phyloP scores from a whole-genome alignment of 2,329 filamentous ascomycete genomes.

The Biscogniauxia mediterranea region DNA sequence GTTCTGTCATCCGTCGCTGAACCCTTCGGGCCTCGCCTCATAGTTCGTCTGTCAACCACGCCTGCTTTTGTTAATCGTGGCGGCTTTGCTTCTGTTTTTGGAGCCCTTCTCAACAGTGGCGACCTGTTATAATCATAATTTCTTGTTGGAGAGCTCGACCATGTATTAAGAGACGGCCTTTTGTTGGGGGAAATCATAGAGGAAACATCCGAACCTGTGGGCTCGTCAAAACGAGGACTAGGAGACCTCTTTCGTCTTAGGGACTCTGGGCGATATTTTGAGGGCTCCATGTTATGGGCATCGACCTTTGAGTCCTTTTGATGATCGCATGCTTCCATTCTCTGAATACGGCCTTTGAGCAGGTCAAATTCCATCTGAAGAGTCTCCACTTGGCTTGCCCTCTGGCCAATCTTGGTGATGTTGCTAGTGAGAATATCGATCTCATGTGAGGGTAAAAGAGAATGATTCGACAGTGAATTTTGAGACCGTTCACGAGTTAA shows the following conservation, averaged over 20 bases:
- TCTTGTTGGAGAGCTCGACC: conserved; percentile 2
- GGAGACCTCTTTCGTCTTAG: conserved; percentile 9
- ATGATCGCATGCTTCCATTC: conserved; percentile 30
- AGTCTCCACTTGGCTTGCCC: conserved; percentile 39
- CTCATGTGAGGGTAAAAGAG: conserved; percentile 31
- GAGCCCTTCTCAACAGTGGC: neutral
- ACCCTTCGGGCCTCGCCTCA: conserved; percentile 3
- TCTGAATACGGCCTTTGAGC: conserved; percentile 37
- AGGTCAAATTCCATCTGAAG: conserved; percentile 44
- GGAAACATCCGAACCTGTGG: neutral
- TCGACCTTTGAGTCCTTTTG: conserved; percentile 5
- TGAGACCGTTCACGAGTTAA: conserved; percentile 27
- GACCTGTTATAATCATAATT: conserved; percentile 1
- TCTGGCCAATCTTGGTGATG: conserved; percentile 38
- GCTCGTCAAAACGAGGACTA: neutral
- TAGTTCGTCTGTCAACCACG: conserved; percentile 6
- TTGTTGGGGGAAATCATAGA: neutral
- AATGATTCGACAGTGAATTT: conserved; percentile 7
- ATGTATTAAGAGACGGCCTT: neutral
- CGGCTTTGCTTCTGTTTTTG: neutral
- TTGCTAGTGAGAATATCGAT: conserved; percentile 40
- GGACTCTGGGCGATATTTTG: neutral
- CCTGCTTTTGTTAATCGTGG: conserved; percentile 11
- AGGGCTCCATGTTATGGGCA: neutral
- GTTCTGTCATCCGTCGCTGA: neutral